Base-by-base conservation (phyloP, 352 stramenopile species). In the Phytophthora chlamydospora region DNA sequence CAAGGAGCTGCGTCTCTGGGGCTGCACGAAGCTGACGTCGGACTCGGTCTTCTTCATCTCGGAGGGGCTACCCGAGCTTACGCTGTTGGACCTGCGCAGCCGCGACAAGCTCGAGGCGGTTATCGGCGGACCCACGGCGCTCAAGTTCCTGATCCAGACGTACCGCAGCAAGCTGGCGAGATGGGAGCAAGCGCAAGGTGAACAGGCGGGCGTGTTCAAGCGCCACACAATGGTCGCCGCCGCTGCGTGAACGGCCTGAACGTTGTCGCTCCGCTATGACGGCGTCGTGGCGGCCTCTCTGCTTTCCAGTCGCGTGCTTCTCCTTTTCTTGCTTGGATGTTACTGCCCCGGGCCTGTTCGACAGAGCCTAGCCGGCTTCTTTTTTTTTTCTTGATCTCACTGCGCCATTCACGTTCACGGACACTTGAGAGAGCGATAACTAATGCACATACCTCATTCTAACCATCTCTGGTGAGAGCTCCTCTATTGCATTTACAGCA, bases 141-240 rank as follows among this genome's bases (percentile, higher is more conserved):
- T 91, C 47, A 90, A 92, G 69, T 82, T 90, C 54, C 73, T 95
- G 9, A 90, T 92, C 38, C 77, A 90, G 66, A 90, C 76, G 14
- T 89, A 88, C 48, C 72, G 83, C 48, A 87, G 71, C 52, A 78
- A 80, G 42, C 66, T 90, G 16, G 79, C 66, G 9, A 80, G 77
- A 43, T 95, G 85, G 85, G 82, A 95, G 48, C 80, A 89, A 24
- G 75, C 73, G 0, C 77, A 88, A 43, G 75, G 61, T 4, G 83
- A 83, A 12, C 71, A 92, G 43, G 60, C 80, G 1, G 85, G 85
- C 11, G 83, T 95, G 46, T 95, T 88, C 62, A 90, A 90, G 62
- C 85, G 85, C 10, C 65, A 77, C 17, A 58, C 70, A 0, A 39
- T 79, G 13, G 84, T 86, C 29, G 79, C 76, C 16, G 68, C 85